Evolutionary conservation across 2,329 filamentous ascomycete species (phyloP), one percentile per base, ranked within the genome.

Genomic region (Alternaria dauci): DNA sequence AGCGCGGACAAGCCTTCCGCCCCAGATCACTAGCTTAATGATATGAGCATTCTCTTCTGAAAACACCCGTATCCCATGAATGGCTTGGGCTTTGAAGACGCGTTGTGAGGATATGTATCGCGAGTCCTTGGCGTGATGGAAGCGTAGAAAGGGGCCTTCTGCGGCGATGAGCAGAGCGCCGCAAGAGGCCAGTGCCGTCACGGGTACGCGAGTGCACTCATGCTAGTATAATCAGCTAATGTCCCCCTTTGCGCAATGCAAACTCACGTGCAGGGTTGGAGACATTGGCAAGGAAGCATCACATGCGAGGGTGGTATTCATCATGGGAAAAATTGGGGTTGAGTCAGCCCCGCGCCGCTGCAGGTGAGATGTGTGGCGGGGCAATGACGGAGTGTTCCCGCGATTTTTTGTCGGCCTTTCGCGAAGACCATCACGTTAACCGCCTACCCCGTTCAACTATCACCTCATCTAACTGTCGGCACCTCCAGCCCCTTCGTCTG

Each of bases 21-120:
- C 77, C 77, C 66, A 84, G n/a, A 74, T 48, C 63, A 79, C 36
- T 58, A 77, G 58, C 42, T 65, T 69, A 67, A 60, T 36, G 55
- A 79, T 44, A 53, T 66, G 32, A 39, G 70, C 62, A 52, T 52
- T 39, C 4, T 66, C 60, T 28, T 61, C 58, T 14, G 68, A 75
- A 52, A 71, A 66, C 26, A 87, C 78, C n/a, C 82, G 78, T 55
- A 94, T 87, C 3, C 92, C 92, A 76, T 95, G 92, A 52, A 95
- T 87, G 3, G 87, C 81, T 74, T 94, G 91, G n/a, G 83, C 83
- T 16, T 78, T 71, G 71, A 95, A 94, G 30, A 93, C 78, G 25
- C 77, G 77, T 51, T 85, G 71, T 50, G 73, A 71, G 8, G 61
- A 55, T 18, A 79, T 58, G 51, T 65, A 71, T 16, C 63, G 61